These are phyloP conservation scores for Colletotrichum acutatum DNA, from an alignment of 2,329 filamentous ascomycete genomes.

Conservation along the genomic window DNA sequence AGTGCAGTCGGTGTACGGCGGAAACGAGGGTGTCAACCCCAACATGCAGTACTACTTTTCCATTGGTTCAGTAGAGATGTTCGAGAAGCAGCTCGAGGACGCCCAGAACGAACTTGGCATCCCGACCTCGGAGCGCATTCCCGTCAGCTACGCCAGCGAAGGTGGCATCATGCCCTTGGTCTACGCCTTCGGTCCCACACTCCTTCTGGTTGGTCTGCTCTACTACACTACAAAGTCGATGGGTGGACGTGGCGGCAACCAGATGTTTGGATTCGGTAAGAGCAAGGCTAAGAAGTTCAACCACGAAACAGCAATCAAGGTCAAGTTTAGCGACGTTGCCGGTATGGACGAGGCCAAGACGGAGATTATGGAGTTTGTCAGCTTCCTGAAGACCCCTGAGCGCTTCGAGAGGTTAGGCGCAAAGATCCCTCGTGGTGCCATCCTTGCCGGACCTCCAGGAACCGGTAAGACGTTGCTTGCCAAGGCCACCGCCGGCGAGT, in stretches of 20 bases:
- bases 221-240: constrained; percentile 84
- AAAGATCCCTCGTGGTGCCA: constrained; percentile 97
- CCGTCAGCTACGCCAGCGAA: constrained; percentile 86
- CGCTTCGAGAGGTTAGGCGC: constrained; percentile 94
- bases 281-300: constrained; percentile 98
- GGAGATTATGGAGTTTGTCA: constrained; percentile 99
- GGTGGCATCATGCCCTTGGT: constrained; percentile 79
- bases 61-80: constrained; percentile 93
- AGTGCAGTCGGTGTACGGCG: constrained; percentile 76
- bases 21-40: constrained; percentile 72
- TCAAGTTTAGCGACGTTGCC: constrained; percentile 96
- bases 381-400: constrained; percentile 93
- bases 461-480: constrained; percentile 98
- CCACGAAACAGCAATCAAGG: constrained; percentile 94
- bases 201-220: constrained; percentile 86
- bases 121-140: constrained; percentile 87
- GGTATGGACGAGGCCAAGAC: constrained; percentile 98
- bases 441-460: constrained; percentile 96
- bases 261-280: constrained; percentile 96
- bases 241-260: constrained; percentile 74
- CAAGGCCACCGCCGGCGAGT: constrained; percentile 97
- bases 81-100: constrained; percentile 88
- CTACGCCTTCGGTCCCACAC: constrained; percentile 83
- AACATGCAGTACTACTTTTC: constrained; percentile 91
- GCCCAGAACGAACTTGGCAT: constrained; percentile 91